A percentile compares a stretch with the other conserved stretches of the same genome.
Evolutionary conservation across 1,139 yeast species (phyloP).

Genomic region (Taphrina communis): DNA sequence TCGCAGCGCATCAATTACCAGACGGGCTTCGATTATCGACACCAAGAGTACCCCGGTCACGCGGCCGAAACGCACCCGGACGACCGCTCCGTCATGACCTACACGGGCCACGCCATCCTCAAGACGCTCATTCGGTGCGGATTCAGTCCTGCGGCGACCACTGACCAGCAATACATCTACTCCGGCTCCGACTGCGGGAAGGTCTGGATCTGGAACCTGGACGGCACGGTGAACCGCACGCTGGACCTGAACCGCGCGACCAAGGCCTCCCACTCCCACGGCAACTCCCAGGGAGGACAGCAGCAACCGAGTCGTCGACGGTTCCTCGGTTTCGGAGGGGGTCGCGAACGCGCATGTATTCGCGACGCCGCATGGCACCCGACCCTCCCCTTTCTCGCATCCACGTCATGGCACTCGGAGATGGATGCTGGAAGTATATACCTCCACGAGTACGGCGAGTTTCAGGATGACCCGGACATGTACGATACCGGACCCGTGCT

Average conservation of each 20-base stretch:
- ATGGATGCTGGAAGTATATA: constrained; percentile 45
- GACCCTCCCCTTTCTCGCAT: constrained; percentile 45
- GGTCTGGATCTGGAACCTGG: constrained; percentile 51
- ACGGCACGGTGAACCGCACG: constrained; percentile 48
- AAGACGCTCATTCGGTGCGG: constrained; percentile 51
- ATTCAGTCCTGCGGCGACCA: constrained; percentile 49
- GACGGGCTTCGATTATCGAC: constrained; percentile 49
- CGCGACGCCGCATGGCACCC: constrained; percentile 49
- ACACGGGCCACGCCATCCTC: constrained; percentile 50
- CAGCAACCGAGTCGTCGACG: constrained; percentile 10
- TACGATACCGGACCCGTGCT: constrained; percentile 22
- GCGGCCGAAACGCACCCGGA: constrained; percentile 47
- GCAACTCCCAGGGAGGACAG: too few species aligned
- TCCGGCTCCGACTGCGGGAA: constrained; percentile 51
- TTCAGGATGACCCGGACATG: background rate
- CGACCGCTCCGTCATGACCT: constrained; percentile 51
- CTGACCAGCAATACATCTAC: constrained; percentile 51
- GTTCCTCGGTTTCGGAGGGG: constrained; percentile 33
- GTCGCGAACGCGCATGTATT: constrained; percentile 43
- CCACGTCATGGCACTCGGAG: constrained; percentile 46
- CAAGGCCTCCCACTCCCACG: constrained; percentile 13
- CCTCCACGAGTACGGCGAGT: constrained; percentile 44
- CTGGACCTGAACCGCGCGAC: constrained; percentile 39
- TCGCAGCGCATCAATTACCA: constrained; percentile 36
- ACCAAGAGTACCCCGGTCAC: constrained; percentile 48